phyloP scores from a whole-genome alignment of 179 eudicot genomes.

The Beta corolliflora region DNA sequence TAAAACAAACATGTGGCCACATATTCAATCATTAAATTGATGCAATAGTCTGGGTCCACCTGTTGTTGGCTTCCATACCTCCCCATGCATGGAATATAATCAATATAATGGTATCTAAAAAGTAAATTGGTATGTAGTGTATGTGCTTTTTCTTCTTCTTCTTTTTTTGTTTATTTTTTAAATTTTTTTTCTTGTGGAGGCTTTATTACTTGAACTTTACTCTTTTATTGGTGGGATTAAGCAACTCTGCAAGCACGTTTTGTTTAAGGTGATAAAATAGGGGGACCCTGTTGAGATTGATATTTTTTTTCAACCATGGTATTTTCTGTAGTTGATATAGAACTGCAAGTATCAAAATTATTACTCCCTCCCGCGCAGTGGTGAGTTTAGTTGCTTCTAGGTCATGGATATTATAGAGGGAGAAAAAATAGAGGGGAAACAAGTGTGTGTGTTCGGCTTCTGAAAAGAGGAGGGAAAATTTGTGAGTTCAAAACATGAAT shows the following conservation, averaged over 20 bases:
- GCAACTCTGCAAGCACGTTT: neutral
- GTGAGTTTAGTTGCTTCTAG: neutral
- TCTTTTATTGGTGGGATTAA: neutral
- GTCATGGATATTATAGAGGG: neutral
- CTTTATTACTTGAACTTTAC: slow-evolving; percentile 10
- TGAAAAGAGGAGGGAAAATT: neutral
- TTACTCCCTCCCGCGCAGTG: neutral
- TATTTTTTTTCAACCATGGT: neutral
- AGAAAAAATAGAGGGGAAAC: neutral
- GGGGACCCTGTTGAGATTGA: neutral
- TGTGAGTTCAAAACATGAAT: too few species aligned
- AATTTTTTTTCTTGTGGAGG: neutral
- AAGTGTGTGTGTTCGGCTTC: neutral
- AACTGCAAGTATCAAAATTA: neutral
- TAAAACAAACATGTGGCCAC: slow-evolving; percentile 19
- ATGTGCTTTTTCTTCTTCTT: slow-evolving; percentile 1
- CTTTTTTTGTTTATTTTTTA: too few species aligned
- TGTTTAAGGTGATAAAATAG: neutral
- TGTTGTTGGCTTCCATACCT: slow-evolving; percentile 25
- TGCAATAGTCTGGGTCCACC: slow-evolving; percentile 28
- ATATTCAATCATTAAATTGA: slow-evolving; percentile 28
- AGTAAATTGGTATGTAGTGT: slow-evolving; percentile 2
- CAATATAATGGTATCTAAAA: slow-evolving; percentile 14
- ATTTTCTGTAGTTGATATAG: neutral
- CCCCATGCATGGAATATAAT: slow-evolving; percentile 22